A percentile compares a stretch with the other conserved stretches of the same genome.
Evolutionary conservation across 306 rosid species (phyloP).

Genomic region (Ochetophila trinervis): DNA sequence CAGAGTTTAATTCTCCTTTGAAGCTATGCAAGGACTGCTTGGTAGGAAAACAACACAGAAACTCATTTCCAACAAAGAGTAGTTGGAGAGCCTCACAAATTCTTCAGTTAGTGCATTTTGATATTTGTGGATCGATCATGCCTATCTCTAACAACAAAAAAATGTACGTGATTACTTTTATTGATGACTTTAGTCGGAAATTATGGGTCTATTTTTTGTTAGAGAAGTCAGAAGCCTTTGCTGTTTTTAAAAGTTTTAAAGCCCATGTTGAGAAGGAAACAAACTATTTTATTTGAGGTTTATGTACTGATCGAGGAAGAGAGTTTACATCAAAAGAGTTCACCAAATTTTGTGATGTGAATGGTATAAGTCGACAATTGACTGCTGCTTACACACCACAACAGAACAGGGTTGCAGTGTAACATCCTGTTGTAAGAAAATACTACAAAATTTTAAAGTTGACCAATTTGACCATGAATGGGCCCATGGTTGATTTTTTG

Average conservation of each 20-base stretch:
- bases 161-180: neutral
- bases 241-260: too few species aligned
- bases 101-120: neutral
- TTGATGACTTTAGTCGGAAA: neutral
- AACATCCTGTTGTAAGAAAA: too few species aligned
- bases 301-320: neutral
- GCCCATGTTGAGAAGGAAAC: too few species aligned
- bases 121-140: neutral
- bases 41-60: neutral
- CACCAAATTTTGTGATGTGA: neutral
- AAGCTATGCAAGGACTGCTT: neutral
- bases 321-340: neutral
- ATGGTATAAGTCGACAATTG: neutral
- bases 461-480: too few species aligned
- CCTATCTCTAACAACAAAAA: neutral
- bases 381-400: neutral
- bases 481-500: too few species aligned
- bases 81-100: neutral
- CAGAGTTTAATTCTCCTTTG: neutral
- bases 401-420: neutral
- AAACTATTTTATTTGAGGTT: neutral
- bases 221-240: too few species aligned
- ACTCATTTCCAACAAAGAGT: neutral
- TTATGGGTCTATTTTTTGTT: too few species aligned
- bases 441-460: too few species aligned